Conservation (phyloP, 345 rosid species). For the Moricandia arvensis region DNA sequence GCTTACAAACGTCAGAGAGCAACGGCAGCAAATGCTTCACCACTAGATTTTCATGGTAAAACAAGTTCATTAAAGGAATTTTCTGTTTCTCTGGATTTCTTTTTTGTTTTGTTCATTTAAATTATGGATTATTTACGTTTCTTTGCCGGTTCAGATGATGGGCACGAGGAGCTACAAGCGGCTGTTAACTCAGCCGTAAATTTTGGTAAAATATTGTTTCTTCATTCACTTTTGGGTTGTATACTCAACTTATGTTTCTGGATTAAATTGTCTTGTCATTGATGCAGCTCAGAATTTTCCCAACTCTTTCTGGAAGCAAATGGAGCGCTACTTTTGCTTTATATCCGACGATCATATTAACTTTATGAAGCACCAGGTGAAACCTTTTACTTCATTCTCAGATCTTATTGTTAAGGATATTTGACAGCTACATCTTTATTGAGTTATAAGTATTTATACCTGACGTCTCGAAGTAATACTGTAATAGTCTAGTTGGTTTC, state of each 20-base stretch:
- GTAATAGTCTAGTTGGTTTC: conserved; percentile 8
- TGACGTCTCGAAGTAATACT: conserved; percentile 5
- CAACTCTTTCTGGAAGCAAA: conserved; percentile 72
- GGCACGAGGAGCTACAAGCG: conserved; percentile 77
- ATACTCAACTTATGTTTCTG: conserved; percentile 16
- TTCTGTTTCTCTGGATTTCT: conserved; percentile 2
- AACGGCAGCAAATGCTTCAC: conserved; percentile 47
- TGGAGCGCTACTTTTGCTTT: conserved; percentile 68
- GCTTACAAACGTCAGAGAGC: conserved; percentile 76
- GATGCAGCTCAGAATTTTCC: conserved; percentile 55
- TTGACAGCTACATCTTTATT: neutral
- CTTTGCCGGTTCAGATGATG: conserved; percentile 75
- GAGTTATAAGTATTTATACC: conserved; percentile 8
- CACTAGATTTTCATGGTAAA: conserved; percentile 81
- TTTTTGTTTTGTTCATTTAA: conserved; percentile 15
- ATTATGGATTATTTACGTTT: conserved; percentile 37
- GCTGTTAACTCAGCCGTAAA: conserved; percentile 73
- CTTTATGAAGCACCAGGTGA: conserved; percentile 74
- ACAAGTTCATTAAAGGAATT: conserved; percentile 25
- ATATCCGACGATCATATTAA: conserved; percentile 65
- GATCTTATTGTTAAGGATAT: conserved; percentile 1
- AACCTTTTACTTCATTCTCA: conserved; percentile 10
- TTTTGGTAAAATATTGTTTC: conserved; percentile 47
- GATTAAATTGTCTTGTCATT: conserved; percentile 35
- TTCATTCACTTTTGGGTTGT: conserved; percentile 20